Evolutionary conservation across 2,329 filamentous ascomycete species (phyloP), one percentile per base, ranked within the genome.

Genomic region (Sporothrix pseudoabietina): DNA sequence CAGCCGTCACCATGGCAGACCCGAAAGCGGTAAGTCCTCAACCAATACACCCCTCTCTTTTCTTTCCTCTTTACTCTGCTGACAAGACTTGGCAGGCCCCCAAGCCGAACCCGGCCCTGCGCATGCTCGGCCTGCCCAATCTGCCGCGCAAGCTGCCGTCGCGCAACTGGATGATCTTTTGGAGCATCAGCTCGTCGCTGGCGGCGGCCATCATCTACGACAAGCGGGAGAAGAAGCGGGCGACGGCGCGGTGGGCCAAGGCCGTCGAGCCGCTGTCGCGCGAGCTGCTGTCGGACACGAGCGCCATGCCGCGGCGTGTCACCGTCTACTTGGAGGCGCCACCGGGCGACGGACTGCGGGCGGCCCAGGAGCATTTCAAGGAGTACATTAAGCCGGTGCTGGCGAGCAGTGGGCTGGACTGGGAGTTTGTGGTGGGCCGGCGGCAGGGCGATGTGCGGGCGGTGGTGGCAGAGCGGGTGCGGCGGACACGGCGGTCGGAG

Each of bases 151-250:
- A 90, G 82, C 89, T 99, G 22, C 96, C 96, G 8, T 98, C 95
- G 22, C 92, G 96, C 75, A 98, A 98, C 81, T 99, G 96, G 96
- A 89, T 96, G 83, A 98, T 99, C 79, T 99, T 99, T 84, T 90
- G 94, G 82, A 86, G 91, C 65, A 82, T 98, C 72, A 91, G 91
- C 12, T 91, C 91, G 71, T 89, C 92, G 65, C 92, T 97, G 80
- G 89, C 93, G 6, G 90, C 89, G 19, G 92, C 94, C 71, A 87
- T 98, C 72, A 88, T 96, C 80, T 98, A 99, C 85, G 96, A 99
- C 83, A 93, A 93, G 79, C 91, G 93, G 74, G 91, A 98, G 83
- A 97, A 95, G 85, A 92, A 91, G 78, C 90, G 90, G 75, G 90
- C 91, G 71, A 95, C 96, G 73, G 88, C 92, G 76, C 94, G 94